Conservation (phyloP, 2,329 filamentous ascomycete genomes). For the Aspergillus aculeatus region DNA sequence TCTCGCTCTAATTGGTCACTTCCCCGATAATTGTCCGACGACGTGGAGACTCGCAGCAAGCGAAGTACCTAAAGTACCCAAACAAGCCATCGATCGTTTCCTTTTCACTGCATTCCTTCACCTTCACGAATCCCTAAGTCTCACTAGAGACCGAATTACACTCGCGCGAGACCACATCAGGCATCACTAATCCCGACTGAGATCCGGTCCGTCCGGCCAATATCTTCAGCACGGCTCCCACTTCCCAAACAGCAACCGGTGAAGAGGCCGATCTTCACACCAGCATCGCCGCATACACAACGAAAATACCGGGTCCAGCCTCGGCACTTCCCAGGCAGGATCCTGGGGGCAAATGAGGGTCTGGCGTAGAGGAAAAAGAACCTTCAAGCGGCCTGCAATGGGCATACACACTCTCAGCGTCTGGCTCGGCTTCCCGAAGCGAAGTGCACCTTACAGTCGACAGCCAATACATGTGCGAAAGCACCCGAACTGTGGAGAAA, state of each 20-base stretch:
- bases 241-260: neutral
- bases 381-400: neutral
- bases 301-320: neutral
- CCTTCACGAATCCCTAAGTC: neutral
- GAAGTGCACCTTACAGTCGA: constrained; percentile 1
- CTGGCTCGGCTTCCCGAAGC: constrained; percentile 17
- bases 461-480: neutral
- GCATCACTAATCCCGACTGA: neutral
- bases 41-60: neutral
- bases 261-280: neutral
- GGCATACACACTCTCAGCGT: neutral
- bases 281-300: neutral
- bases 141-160: neutral
- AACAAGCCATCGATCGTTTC: neutral
- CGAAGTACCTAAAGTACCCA: neutral
- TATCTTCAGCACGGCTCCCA: neutral
- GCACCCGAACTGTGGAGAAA: neutral
- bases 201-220: neutral
- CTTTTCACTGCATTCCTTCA: neutral
- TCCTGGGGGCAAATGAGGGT: neutral
- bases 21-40: constrained; percentile 32
- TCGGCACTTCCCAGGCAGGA: neutral
- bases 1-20: constrained; percentile 23
- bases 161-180: neutral
- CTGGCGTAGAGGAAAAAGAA: neutral